A percentile compares a stretch with the other conserved stretches of the same genome.
Evolutionary conservation across 2,329 filamentous ascomycete species (phyloP).

Genomic region (Scedosporium dehoogii): DNA sequence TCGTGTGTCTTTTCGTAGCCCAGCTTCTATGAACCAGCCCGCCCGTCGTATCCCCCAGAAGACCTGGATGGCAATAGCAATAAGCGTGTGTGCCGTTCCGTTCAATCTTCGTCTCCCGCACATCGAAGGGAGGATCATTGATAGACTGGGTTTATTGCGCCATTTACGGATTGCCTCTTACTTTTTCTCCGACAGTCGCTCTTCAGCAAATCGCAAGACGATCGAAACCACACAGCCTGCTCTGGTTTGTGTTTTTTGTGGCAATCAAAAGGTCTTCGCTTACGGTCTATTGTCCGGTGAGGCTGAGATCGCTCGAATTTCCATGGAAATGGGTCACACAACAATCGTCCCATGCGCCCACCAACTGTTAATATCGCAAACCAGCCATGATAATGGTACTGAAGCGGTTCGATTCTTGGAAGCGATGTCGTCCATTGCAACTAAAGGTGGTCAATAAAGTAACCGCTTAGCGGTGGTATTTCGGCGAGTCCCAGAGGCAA

Average conservation of each 20-base stretch:
- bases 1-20: too few species aligned
- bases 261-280: neutral
- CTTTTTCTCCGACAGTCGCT: neutral
- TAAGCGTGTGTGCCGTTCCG: neutral
- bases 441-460: neutral
- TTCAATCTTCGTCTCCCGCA: neutral
- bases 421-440: neutral
- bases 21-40: too few species aligned
- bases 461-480: neutral
- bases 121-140: neutral
- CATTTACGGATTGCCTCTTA: neutral
- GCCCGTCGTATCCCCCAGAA: neutral
- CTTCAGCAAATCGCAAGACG: neutral
- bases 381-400: neutral
- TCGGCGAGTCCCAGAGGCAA: neutral
- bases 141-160: neutral
- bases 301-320: neutral
- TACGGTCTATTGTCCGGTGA: neutral
- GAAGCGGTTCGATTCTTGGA: neutral
- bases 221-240: neutral
- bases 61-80: neutral
- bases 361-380: neutral
- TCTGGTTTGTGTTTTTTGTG: neutral
- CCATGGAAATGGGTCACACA: neutral
- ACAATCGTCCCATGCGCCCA: neutral